phyloP scores from a whole-genome alignment of 257 asterid genomes.

The Jacaranda mimosifolia region DNA sequence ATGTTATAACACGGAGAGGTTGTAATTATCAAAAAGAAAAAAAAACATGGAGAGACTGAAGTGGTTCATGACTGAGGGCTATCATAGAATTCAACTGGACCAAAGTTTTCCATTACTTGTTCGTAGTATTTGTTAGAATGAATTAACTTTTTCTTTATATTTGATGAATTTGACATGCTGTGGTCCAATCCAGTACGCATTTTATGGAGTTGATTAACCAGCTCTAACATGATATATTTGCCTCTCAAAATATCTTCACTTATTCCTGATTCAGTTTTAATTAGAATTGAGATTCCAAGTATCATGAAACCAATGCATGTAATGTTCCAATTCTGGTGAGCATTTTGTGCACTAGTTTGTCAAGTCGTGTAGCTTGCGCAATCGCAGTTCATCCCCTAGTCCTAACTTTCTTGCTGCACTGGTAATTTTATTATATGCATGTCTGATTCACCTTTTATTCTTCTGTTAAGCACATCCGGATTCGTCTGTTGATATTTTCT shows the following conservation, averaged over 20 bases:
- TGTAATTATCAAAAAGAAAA: background rate
- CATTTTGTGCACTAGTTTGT: conserved; percentile 31
- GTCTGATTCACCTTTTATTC: background rate
- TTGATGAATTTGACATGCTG: conserved; percentile 1
- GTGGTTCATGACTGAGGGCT: conserved; percentile 15
- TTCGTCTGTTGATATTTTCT: conserved; percentile 9
- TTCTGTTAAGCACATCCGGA: conserved; percentile 21
- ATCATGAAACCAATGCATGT: conserved; percentile 4
- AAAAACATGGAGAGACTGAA: background rate
- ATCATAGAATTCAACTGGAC: background rate
- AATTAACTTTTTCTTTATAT: background rate
- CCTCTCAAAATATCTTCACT: conserved; percentile 14
- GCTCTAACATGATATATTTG: conserved; percentile 3
- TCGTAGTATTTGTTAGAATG: conserved; percentile 13
- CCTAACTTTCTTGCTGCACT: background rate
- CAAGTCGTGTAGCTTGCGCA: background rate
- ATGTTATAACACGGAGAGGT: conserved; percentile 18
- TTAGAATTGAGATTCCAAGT: background rate
- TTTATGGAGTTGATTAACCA: conserved; percentile 3
- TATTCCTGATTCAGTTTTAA: conserved; percentile 13
- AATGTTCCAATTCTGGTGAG: background rate
- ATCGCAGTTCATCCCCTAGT: background rate
- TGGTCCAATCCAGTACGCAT: conserved; percentile 1
- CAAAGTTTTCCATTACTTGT: conserved; percentile 21
- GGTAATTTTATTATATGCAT: background rate